phyloP scores from a whole-genome alignment of 1,284 basidiomycete species.

The Golubevia pallescens region DNA sequence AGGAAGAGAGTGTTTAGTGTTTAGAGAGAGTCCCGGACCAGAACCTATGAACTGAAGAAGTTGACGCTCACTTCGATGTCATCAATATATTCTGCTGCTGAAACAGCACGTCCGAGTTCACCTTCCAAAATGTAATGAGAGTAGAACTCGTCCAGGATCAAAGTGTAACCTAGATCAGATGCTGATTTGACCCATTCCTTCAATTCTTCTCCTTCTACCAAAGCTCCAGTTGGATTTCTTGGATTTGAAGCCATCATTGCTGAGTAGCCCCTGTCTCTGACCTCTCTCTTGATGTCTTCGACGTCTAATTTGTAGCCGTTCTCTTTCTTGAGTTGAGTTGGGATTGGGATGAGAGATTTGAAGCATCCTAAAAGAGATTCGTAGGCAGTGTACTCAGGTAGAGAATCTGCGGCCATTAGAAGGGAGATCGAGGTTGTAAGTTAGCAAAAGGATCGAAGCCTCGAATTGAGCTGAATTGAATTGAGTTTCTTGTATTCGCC shows the following conservation, averaged over 20 bases:
- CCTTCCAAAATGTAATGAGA: constrained; percentile 50
- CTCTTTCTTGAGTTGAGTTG: constrained; percentile 34
- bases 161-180: too few relatives aligned
- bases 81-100: constrained; percentile 43
- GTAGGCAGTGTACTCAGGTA: constrained; percentile 50
- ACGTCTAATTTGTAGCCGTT: constrained; percentile 36
- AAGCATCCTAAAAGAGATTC: constrained; percentile 43
- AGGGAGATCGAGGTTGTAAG: neutral
- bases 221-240: constrained; percentile 42
- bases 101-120: constrained; percentile 39
- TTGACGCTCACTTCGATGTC: too few relatives aligned
- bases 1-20: too few relatives aligned
- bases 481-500: too few relatives aligned
- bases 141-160: constrained; percentile 26
- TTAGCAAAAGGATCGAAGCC: too few relatives aligned
- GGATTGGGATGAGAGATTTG: constrained; percentile 42
- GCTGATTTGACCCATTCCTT: constrained; percentile 25
- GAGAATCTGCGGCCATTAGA: constrained; percentile 19
- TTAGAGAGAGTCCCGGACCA: too few relatives aligned
- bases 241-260: constrained; percentile 45
- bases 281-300: constrained; percentile 40
- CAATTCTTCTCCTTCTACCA: constrained; percentile 48
- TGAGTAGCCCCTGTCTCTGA: constrained; percentile 34
- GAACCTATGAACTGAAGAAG: too few relatives aligned
- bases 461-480: too few relatives aligned